Percentiles rank a stretch among this genome's conserved stretches.
Conservation (phyloP, 2,329 filamentous ascomycete genomes). For the Penicillium corylophilum region DNA sequence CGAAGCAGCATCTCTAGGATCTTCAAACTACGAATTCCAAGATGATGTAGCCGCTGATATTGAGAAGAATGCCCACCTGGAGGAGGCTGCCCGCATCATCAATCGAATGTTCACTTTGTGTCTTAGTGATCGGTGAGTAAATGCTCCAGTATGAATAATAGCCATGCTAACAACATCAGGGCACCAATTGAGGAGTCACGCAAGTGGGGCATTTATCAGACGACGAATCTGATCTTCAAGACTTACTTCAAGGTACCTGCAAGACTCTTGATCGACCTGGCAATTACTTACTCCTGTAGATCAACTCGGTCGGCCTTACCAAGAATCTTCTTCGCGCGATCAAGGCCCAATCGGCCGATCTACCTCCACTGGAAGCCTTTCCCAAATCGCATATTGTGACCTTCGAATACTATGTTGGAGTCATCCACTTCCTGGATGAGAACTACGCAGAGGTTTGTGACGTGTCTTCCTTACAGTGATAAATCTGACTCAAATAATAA, state of each 20-base stretch:
- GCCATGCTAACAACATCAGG: slow-evolving; percentile 46
- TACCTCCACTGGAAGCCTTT: slow-evolving; percentile 76
- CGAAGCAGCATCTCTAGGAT: slow-evolving; percentile 54
- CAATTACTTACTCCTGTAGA: slow-evolving; percentile 36
- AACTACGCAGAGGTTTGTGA: slow-evolving; percentile 71
- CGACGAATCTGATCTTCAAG: slow-evolving; percentile 94
- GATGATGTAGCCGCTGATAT: slow-evolving; percentile 78
- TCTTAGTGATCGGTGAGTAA: slow-evolving; percentile 75
- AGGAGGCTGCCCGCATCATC: slow-evolving; percentile 85
- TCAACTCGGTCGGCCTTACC: slow-evolving; percentile 84
- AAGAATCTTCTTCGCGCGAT: slow-evolving; percentile 87
- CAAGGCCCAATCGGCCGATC: slow-evolving; percentile 71
- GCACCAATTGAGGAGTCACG: slow-evolving; percentile 82
- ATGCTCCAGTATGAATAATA: not conserved
- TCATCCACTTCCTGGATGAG: slow-evolving; percentile 91
- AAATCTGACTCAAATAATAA: slow-evolving; percentile 8
- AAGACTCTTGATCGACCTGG: not conserved
- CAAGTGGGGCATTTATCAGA: slow-evolving; percentile 97
- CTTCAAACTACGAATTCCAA: slow-evolving; percentile 58
- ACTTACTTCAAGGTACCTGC: slow-evolving; percentile 78
- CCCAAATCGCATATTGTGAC: slow-evolving; percentile 90
- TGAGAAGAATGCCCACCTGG: slow-evolving; percentile 78
- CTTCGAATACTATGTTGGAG: slow-evolving; percentile 93
- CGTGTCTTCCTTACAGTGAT: not conserved
- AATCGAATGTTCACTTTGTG: slow-evolving; percentile 92